phyloP scores from a whole-genome alignment of 495 filamentous ascomycete genomes.

The Penicillium dipodomyicola region DNA sequence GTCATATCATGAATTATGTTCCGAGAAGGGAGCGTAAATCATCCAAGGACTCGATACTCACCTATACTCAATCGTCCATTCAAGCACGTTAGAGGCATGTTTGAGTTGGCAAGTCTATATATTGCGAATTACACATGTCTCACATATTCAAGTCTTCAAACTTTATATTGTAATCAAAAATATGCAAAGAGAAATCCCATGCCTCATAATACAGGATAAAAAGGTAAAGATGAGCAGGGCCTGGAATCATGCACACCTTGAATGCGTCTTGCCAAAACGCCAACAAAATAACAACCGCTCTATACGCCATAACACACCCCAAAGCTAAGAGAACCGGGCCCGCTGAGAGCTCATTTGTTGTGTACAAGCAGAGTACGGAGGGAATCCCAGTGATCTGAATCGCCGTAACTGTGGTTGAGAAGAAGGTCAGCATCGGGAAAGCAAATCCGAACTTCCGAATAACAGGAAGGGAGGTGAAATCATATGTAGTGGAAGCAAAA shows the following conservation, averaged over 20 bases:
- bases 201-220: conserved; percentile 29
- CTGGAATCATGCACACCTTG: conserved; percentile 6
- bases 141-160: conserved; percentile 4
- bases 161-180: conserved; percentile 4
- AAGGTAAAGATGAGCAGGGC: conserved; percentile 11
- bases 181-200: conserved; percentile 12
- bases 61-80: not conserved
- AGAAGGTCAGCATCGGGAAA: conserved; percentile 22
- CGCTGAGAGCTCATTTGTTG: conserved; percentile 64
- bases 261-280: conserved; percentile 7
- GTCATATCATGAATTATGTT: not conserved
- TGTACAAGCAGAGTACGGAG: conserved; percentile 75
- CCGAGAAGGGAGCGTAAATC: not conserved
- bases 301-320: conserved; percentile 33
- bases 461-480: not conserved
- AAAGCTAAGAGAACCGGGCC: conserved; percentile 15
- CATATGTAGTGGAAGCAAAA: conserved; percentile 19
- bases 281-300: conserved; percentile 25
- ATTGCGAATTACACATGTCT: not conserved
- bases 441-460: not conserved
- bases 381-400: conserved; percentile 81
- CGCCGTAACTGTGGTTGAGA: conserved; percentile 50
- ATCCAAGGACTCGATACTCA: not conserved
- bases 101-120: not conserved
- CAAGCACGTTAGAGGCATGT: not conserved